phyloP scores from a whole-genome alignment of 441 rosid species.

The Populus trichocarpa region DNA sequence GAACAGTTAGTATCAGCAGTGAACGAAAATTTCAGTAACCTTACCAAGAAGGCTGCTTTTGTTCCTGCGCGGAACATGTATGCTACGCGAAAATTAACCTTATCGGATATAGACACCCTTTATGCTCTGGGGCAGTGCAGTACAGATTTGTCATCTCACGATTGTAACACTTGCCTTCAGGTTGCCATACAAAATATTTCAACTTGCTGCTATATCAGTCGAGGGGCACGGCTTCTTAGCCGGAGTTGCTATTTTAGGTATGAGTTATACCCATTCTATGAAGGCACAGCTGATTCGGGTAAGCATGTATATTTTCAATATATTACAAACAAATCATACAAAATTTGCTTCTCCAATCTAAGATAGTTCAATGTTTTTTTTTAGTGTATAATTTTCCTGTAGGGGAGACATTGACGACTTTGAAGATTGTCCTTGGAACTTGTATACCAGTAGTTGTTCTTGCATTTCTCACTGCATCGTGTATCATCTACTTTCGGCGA shows the following conservation, averaged over 20 bases:
- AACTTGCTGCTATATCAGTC: constrained; percentile 14
- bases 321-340: too few relatives aligned
- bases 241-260: constrained; percentile 39
- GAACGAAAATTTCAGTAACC: not conserved
- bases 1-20: not conserved
- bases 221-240: constrained; percentile 31
- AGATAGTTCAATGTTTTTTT: too few relatives aligned
- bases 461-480: too few relatives aligned
- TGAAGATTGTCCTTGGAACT: too few relatives aligned
- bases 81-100: not conserved
- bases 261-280: constrained; percentile 29
- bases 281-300: constrained; percentile 17
- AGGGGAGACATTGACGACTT: too few relatives aligned
- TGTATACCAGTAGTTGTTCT: too few relatives aligned
- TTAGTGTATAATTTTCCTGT: too few relatives aligned
- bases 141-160: constrained; percentile 19
- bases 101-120: constrained; percentile 9
- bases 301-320: not conserved
- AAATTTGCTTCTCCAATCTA: not conserved
- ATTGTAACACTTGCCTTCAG: constrained; percentile 27
- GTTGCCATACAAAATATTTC: constrained; percentile 23
- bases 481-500: too few relatives aligned
- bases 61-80: not conserved
- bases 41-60: constrained; percentile 14
- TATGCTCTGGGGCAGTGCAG: constrained; percentile 32